Evolutionary conservation across 1,284 basidiomycete genomes (phyloP).

Genomic region (Takashimella tepidaria): DNA sequence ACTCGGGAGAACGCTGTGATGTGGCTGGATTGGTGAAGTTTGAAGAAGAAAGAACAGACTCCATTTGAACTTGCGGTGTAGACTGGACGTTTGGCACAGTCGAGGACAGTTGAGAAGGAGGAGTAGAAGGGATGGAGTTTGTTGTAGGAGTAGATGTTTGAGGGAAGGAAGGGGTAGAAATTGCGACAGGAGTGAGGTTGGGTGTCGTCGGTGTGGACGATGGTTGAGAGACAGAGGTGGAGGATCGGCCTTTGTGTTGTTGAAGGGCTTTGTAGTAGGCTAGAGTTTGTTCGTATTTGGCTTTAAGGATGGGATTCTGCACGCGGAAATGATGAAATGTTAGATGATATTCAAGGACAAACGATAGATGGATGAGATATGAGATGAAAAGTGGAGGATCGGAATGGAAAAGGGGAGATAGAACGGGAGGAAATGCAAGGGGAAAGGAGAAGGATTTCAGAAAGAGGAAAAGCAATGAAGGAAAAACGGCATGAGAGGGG

Average conservation of each 20-base stretch:
- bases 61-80: no score
- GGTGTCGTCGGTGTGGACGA: background rate
- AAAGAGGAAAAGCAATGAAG: background rate
- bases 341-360: no score
- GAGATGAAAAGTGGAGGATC: background rate
- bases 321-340: no score
- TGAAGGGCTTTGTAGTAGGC: background rate
- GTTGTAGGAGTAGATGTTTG: background rate
- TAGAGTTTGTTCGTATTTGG: background rate
- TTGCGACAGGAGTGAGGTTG: background rate
- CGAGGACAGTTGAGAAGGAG: background rate
- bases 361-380: background rate
- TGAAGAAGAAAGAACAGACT: no score
- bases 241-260: background rate
- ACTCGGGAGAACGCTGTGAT: no score
- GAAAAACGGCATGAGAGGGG: background rate
- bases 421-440: background rate
- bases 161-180: background rate
- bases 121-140: background rate
- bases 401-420: background rate
- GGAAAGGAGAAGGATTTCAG: background rate
- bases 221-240: background rate
- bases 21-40: no score
- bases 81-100: background rate
- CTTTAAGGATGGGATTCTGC: background rate